These are phyloP conservation scores for Kickxella alabastrina DNA, from an alignment of 192 early-diverging fungal genomes.

Conservation along the genomic window DNA sequence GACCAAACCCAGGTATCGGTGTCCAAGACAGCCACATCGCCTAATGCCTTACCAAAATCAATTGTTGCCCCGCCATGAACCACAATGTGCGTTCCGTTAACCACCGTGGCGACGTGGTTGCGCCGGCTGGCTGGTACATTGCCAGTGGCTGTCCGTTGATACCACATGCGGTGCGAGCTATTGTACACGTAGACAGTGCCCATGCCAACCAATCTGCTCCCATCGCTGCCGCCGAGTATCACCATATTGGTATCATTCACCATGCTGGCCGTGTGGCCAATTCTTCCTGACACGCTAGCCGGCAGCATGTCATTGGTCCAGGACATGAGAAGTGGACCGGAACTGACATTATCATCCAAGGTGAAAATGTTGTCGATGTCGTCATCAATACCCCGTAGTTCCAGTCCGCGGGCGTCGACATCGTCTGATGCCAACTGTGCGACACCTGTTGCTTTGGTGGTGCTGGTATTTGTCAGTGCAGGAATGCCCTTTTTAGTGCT, in stretches of 20 bases:
- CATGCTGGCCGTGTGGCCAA: constrained; percentile 36
- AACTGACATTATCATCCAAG: no score
- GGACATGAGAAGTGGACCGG: constrained; percentile 15
- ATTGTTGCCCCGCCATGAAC: constrained; percentile 38
- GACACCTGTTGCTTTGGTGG: background rate
- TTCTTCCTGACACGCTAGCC: constrained; percentile 23
- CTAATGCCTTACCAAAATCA: constrained; percentile 22
- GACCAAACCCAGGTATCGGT: constrained; percentile 46
- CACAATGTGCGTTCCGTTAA: constrained; percentile 32
- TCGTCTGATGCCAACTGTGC: background rate
- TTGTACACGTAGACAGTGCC: constrained; percentile 30
- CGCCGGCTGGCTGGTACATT: constrained; percentile 17
- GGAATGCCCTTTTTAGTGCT: background rate
- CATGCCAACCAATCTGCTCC: constrained; percentile 24
- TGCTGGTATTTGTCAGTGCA: constrained; percentile 1
- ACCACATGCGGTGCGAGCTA: constrained; percentile 23
- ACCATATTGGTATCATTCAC: constrained; percentile 35
- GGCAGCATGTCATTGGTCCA: constrained; percentile 41
- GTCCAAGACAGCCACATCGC: constrained; percentile 48
- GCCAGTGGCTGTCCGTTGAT: constrained; percentile 17
- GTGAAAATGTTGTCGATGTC: no score
- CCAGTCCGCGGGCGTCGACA: background rate
- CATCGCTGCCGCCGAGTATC: constrained; percentile 39
- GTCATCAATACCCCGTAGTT: background rate
- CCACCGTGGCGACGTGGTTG: constrained; percentile 41